Percentiles rank a stretch among this genome's conserved stretches.
Evolutionary conservation across 305 asterid species (phyloP).

Genomic region (Fraxinus sp.): DNA sequence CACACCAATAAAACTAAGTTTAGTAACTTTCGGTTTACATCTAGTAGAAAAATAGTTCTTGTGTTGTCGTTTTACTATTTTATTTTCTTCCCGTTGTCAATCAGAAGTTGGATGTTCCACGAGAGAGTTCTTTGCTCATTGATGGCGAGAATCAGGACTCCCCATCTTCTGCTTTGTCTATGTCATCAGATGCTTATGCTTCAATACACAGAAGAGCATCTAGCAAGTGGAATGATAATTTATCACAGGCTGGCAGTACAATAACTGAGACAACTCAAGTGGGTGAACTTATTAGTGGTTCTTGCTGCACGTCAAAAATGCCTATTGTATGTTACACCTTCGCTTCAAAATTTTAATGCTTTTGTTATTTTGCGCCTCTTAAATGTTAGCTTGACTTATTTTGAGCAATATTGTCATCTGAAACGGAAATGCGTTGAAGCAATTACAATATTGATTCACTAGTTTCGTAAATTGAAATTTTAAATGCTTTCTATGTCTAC

Average conservation of each 20-base stretch:
- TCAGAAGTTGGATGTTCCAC: conserved; percentile 73
- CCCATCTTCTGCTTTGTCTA: conserved; percentile 47
- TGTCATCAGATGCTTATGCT: conserved; percentile 47
- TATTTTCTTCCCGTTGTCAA: conserved; percentile 28
- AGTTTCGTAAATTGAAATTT: neutral
- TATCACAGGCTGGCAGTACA: conserved; percentile 81
- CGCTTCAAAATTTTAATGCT: conserved; percentile 23
- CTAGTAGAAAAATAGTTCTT: conserved; percentile 23
- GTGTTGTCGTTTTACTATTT: conserved; percentile 35
- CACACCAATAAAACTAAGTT: conserved; percentile 10
- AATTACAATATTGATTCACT: neutral
- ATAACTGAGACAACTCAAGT: conserved; percentile 77
- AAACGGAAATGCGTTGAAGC: conserved; percentile 15
- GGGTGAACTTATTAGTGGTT: conserved; percentile 80
- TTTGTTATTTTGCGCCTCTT: conserved; percentile 13
- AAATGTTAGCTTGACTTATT: conserved; percentile 16
- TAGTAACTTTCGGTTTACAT: conserved; percentile 12
- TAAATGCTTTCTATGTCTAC: neutral
- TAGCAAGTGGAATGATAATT: conserved; percentile 84
- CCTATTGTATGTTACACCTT: conserved; percentile 58
- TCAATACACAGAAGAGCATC: conserved; percentile 67
- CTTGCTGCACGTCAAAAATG: conserved; percentile 64
- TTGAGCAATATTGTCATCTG: conserved; percentile 11
- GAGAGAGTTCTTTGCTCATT: conserved; percentile 54
- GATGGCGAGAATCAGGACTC: conserved; percentile 62